A percentile compares a stretch with the other conserved stretches of the same genome.
Conservation (phyloP, 1,284 basidiomycete species). For the Ustilago xerochloae region DNA sequence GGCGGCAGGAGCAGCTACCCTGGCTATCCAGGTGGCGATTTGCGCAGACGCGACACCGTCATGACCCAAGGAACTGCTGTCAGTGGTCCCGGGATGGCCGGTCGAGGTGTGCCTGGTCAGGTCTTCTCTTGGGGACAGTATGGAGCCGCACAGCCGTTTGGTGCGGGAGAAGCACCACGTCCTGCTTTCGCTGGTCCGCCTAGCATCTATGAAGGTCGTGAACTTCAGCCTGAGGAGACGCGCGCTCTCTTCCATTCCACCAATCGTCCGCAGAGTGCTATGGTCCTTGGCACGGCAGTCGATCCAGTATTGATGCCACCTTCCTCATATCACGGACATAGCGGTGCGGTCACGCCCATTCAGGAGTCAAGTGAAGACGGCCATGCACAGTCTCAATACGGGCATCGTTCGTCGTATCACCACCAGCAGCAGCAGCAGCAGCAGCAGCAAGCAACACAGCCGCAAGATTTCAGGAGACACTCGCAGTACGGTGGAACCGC, state of each 20-base stretch:
- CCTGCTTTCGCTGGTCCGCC: slow-evolving; percentile 58
- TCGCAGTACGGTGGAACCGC: slow-evolving; percentile 13
- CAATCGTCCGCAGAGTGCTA: slow-evolving; percentile 46
- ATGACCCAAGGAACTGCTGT: slow-evolving; percentile 54
- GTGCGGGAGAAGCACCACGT: slow-evolving; percentile 29
- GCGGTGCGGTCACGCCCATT: slow-evolving; percentile 38
- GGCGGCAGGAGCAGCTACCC: slow-evolving; percentile 28
- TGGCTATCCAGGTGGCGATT: slow-evolving; percentile 36
- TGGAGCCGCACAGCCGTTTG: slow-evolving; percentile 51
- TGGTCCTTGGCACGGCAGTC: slow-evolving; percentile 27
- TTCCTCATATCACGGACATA: slow-evolving; percentile 34
- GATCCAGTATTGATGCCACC: slow-evolving; percentile 36
- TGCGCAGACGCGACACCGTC: slow-evolving; percentile 57
- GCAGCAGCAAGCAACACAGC: neutral
- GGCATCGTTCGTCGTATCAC: slow-evolving; percentile 14
- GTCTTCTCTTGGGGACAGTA: slow-evolving; percentile 56
- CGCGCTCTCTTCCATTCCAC: slow-evolving; percentile 52
- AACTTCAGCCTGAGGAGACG: slow-evolving; percentile 45
- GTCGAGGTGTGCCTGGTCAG: slow-evolving; percentile 61
- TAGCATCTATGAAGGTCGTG: slow-evolving; percentile 54
- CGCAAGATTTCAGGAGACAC: slow-evolving; percentile 16
- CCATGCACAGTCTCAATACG: neutral
- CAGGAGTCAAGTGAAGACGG: slow-evolving; percentile 34
- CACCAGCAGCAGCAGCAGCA: slow-evolving; percentile 15
- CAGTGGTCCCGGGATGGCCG: slow-evolving; percentile 61